phyloP scores from a whole-genome alignment of 148 eudicot genomes.

The Fagopyrum esculentum region DNA sequence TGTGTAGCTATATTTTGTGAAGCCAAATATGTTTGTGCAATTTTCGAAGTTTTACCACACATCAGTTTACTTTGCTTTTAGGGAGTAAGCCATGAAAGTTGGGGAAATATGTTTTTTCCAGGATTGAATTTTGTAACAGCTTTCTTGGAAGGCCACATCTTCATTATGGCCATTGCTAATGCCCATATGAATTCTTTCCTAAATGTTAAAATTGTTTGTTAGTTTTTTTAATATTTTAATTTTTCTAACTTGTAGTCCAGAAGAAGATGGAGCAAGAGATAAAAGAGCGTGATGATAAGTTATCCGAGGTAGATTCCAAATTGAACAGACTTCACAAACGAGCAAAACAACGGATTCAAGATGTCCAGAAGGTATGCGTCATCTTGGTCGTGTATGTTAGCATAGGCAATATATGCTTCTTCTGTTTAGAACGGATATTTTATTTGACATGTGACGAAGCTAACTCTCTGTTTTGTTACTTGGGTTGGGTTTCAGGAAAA shows the following conservation, averaged over 20 bases:
- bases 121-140: neutral
- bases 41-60: neutral
- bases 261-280: slow-evolving; percentile 84
- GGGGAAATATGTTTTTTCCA: neutral
- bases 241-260: slow-evolving; percentile 45
- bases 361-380: slow-evolving; percentile 72
- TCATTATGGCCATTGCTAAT: neutral
- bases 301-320: slow-evolving; percentile 88
- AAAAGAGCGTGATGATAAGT: slow-evolving; percentile 89
- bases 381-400: neutral
- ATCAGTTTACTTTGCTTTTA: neutral
- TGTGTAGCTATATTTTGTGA: neutral
- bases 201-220: too few species aligned
- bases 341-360: slow-evolving; percentile 98
- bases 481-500: slow-evolving; percentile 55
- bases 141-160: neutral
- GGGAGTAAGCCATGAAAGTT: neutral
- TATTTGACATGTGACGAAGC: slow-evolving; percentile 9
- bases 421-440: neutral
- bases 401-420: neutral
- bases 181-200: neutral
- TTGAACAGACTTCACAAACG: slow-evolving; percentile 90
- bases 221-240: neutral
- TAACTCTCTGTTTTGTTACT: slow-evolving; percentile 4
- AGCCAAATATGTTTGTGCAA: neutral